A percentile compares a stretch with the other conserved stretches of the same genome.
phyloP scores from a whole-genome alignment of 345 rosid genomes.

The Triadica sebifera region DNA sequence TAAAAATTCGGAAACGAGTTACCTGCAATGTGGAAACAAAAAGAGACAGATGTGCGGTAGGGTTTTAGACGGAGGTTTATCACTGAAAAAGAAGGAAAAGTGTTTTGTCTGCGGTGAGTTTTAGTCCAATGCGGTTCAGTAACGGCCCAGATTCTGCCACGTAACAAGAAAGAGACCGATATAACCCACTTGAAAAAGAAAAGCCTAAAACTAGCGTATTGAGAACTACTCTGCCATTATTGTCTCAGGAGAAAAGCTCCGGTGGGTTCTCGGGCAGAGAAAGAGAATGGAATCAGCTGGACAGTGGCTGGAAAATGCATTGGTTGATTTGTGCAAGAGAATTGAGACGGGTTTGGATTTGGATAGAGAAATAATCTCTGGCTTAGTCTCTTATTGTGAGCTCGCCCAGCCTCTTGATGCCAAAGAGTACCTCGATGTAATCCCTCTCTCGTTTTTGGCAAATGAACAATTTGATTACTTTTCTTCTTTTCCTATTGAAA shows the following conservation, averaged over 20 bases:
- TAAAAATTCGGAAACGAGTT: not conserved
- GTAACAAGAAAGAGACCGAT: not conserved
- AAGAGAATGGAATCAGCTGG: conserved; percentile 61
- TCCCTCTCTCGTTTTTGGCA: not conserved
- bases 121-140: not conserved
- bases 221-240: not conserved
- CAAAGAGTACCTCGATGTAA: conserved; percentile 91
- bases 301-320: conserved; percentile 74
- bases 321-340: conserved; percentile 63
- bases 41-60: not conserved
- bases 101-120: not conserved
- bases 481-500: not conserved
- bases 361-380: conserved; percentile 70
- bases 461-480: not conserved
- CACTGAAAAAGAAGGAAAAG: not conserved
- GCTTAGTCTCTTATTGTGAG: conserved; percentile 86
- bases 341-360: conserved; percentile 66
- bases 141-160: not conserved
- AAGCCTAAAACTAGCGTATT: not conserved
- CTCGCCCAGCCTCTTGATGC: conserved; percentile 90
- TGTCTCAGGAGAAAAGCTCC: not conserved
- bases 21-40: not conserved
- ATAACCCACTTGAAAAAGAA: not conserved
- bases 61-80: not conserved
- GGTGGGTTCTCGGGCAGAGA: not conserved